Percentiles rank a stretch among this genome's conserved stretches.
Evolutionary conservation across 305 asterid genomes (phyloP).

Genomic region (Fraxinus nigra): DNA sequence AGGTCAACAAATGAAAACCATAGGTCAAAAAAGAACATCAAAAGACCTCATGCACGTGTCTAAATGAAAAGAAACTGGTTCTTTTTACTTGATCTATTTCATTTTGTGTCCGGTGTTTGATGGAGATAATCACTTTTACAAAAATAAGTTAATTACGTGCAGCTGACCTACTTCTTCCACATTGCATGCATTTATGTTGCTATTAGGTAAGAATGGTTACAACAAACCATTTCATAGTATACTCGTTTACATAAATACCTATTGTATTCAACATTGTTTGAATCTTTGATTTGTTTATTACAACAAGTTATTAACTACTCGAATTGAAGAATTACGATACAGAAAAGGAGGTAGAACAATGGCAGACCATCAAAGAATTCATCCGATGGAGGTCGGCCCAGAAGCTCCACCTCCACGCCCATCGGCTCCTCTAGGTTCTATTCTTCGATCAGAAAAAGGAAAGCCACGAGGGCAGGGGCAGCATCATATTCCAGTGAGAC

Average conservation of each 20-base stretch:
- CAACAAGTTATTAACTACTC: background rate
- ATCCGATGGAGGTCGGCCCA: slow-evolving; percentile 54
- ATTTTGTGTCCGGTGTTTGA: background rate
- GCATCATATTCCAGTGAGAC: slow-evolving; percentile 28
- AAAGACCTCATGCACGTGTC: background rate
- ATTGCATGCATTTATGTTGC: slow-evolving; percentile 18
- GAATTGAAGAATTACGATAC: background rate
- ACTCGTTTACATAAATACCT: background rate
- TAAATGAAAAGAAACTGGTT: background rate
- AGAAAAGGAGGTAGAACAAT: slow-evolving; percentile 22
- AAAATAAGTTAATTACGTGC: background rate
- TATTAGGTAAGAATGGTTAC: slow-evolving; percentile 33
- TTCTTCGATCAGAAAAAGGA: slow-evolving; percentile 38
- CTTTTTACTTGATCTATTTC: background rate
- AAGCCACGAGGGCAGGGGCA: slow-evolving; percentile 32
- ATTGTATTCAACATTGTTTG: background rate
- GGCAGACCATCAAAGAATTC: slow-evolving; percentile 60
- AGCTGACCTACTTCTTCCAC: slow-evolving; percentile 43
- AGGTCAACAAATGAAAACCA: slow-evolving; percentile 22
- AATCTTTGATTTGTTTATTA: background rate
- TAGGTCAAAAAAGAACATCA: background rate
- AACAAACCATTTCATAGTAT: slow-evolving; percentile 8
- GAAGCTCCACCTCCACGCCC: slow-evolving; percentile 53
- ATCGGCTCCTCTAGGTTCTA: slow-evolving; percentile 33
- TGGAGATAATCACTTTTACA: background rate